phyloP scores from a whole-genome alignment of 805 yeast genomes.

The Cyberlindnera amylophila region DNA sequence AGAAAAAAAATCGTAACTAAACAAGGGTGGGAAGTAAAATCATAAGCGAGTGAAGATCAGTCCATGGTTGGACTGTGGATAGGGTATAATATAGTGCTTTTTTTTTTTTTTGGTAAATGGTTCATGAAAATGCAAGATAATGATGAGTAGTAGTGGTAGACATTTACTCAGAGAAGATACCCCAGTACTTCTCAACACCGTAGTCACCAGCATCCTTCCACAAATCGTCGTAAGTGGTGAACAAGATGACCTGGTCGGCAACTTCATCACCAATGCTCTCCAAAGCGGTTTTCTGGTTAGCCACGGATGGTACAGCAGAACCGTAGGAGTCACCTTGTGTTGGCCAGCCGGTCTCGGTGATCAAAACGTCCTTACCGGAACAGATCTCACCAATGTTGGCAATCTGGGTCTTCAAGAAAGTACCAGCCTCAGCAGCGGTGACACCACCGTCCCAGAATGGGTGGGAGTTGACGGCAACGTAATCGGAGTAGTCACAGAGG shows the following conservation, averaged over 20 bases:
- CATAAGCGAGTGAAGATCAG: constrained; percentile 5
- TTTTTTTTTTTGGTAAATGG: background rate
- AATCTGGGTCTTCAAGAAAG: constrained; percentile 49
- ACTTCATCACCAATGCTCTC: constrained; percentile 42
- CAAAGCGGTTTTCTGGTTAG: constrained; percentile 50
- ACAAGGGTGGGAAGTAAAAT: background rate
- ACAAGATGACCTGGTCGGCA: constrained; percentile 49
- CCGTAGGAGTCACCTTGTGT: constrained; percentile 53
- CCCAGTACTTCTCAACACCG: constrained; percentile 56
- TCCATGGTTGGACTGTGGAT: background rate
- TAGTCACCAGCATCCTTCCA: constrained; percentile 58
- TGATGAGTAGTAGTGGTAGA: background rate
- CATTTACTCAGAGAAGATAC: constrained; percentile 26
- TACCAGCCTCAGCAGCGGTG: constrained; percentile 48
- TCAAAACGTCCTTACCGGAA: constrained; percentile 42
- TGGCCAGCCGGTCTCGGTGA: constrained; percentile 74
- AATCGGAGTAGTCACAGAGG: constrained; percentile 56
- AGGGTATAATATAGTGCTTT: background rate
- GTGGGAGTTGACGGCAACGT: constrained; percentile 63
- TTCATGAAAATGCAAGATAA: no score
- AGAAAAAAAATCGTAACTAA: background rate
- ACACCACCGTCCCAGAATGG: constrained; percentile 61
- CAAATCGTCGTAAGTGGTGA: constrained; percentile 58
- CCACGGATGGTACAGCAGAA: constrained; percentile 49
- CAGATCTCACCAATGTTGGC: constrained; percentile 41